Evolutionary conservation across 108 stramenopile species (phyloP).

Genomic region (Aurantiochytrium sp.): DNA sequence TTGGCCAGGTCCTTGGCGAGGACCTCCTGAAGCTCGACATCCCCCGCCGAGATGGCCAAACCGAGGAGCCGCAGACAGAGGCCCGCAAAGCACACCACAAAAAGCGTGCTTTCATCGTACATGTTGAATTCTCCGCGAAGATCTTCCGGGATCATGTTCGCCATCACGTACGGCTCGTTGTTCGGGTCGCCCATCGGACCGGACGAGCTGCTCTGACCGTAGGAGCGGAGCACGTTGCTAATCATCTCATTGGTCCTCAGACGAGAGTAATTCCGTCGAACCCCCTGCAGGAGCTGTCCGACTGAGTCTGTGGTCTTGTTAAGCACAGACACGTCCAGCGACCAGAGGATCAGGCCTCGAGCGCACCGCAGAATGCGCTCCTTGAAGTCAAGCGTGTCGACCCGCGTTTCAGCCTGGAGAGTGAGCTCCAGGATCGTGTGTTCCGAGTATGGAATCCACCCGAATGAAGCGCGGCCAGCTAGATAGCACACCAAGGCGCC

Average conservation of each 20-base stretch:
- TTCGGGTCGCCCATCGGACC: not conserved
- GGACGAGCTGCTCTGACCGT: not conserved
- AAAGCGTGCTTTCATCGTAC: conserved; percentile 3
- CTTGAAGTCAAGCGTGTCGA: not conserved
- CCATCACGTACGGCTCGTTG: not conserved
- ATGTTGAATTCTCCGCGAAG: not conserved
- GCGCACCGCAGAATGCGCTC: conserved; percentile 1
- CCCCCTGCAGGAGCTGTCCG: not conserved
- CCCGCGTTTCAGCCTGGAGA: not conserved
- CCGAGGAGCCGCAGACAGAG: not conserved
- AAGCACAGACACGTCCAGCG: not conserved
- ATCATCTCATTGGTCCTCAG: not conserved
- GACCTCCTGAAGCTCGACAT: not conserved
- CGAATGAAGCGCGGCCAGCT: not conserved
- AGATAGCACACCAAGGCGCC: not conserved
- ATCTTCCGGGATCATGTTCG: not conserved
- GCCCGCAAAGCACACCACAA: not conserved
- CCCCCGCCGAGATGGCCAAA: not conserved
- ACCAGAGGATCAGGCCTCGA: not conserved
- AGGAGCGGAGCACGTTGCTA: not conserved
- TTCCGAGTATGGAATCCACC: not conserved
- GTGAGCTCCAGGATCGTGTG: conserved; percentile 3
- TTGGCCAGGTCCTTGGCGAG: not conserved
- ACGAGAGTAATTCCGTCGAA: not conserved
- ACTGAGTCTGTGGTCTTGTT: not conserved